Conservation (phyloP, 768 basidiomycete species). For the Lactifluus echinatus region DNA sequence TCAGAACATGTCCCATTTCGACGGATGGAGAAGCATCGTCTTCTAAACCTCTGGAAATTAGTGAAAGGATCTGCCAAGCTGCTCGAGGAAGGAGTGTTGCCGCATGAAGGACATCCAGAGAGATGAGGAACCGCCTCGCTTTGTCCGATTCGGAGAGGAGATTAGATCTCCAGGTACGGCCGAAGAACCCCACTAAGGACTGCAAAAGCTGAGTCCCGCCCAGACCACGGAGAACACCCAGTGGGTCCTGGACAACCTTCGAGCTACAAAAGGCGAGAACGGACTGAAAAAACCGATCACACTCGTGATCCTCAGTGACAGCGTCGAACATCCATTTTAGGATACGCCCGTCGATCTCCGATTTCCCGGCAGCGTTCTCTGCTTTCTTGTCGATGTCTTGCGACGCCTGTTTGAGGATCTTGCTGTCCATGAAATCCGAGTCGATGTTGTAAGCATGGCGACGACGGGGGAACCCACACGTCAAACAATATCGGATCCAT, state of each 20-base stretch:
- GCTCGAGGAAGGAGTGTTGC: not conserved
- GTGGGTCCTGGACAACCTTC: accelerated
- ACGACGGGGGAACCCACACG: too few relatives aligned
- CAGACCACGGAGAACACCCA: not conserved
- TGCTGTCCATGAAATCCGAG: too few relatives aligned
- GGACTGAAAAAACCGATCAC: not conserved
- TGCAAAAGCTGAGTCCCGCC: not conserved
- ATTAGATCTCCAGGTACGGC: not conserved
- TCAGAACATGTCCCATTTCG: not conserved
- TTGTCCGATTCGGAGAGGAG: not conserved
- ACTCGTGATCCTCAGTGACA: not conserved
- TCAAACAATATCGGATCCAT: too few relatives aligned
- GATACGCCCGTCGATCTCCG: not conserved
- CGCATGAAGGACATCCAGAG: not conserved
- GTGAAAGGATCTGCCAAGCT: not conserved
- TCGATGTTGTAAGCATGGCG: too few relatives aligned
- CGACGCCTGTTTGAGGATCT: not conserved
- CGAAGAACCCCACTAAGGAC: not conserved
- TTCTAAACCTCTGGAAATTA: not conserved
- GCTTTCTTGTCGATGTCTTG: not conserved
- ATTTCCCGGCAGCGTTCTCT: not conserved
- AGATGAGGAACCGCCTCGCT: not conserved
- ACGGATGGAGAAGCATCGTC: not conserved
- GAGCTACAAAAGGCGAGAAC: not conserved
- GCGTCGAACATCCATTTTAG: not conserved